Evolutionary conservation across 306 rosid genomes (phyloP), one percentile per base, ranked within the genome.

Genomic region (Malus fusca): DNA sequence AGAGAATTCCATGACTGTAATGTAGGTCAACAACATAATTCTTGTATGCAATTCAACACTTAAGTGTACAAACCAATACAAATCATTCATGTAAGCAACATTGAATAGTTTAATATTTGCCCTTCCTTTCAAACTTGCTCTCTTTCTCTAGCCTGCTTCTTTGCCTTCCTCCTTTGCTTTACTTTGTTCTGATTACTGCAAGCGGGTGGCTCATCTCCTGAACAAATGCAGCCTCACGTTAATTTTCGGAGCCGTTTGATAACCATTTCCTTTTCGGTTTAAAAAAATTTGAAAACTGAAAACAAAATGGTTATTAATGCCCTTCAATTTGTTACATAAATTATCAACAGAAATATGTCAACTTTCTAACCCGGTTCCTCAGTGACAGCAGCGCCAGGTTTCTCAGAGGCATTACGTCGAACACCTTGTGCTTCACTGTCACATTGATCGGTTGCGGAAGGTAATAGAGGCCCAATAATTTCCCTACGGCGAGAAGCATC

Each of bases 391-490:
- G 67, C 18, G 64, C 82, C 77, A 73, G 77, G 10, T 52, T 55
- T 72, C 61, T 70, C 59, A 17, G 31, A 58, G 67, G 64, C 79
- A 62, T 78, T 81, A 5, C 81, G 68, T 79, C 86, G 84, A 79
- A 75, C 86, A 83, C 33, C 42, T 79, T n/a, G 78, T 14, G 76
- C 22, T 4, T 28, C 55, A 15, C 3, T 63, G 66, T 33, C 60
- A 59, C 21, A 59, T 13, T 60, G 61, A 17, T 15, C 46, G 1
- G 7, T 11, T 3, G 25, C 2, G 0, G 26, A 40, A 23, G 87
- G 90, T 69, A 88, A 66, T 75, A 88, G 71, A 1, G 96, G 94
- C 28, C 97, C 97, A 62, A 90, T 79, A 22, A 88, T 66, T 37
- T 83, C 81, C 3, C 87, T 84, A 2, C 92, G 90, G 44, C 82